These are phyloP conservation scores for Solanum chacoense DNA, from an alignment of 305 asterid genomes.

Conservation along the genomic window DNA sequence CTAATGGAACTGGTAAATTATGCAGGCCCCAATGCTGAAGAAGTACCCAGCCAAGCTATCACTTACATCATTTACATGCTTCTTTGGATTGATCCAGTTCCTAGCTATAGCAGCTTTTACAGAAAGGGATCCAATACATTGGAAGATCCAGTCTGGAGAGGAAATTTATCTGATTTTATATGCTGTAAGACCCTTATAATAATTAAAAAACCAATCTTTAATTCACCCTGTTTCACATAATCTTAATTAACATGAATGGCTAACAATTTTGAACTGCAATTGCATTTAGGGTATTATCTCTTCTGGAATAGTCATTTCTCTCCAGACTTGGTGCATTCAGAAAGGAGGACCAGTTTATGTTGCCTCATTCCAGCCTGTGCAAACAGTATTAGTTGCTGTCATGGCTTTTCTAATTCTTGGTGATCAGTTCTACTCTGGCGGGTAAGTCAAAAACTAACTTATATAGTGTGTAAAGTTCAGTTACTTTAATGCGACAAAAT, in stretches of 20 bases:
- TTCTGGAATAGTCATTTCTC: constrained; percentile 71
- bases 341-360: constrained; percentile 88
- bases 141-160: constrained; percentile 68
- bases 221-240: background rate
- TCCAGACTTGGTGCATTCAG: constrained; percentile 89
- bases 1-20: background rate
- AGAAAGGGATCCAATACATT: constrained; percentile 53
- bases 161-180: constrained; percentile 65
- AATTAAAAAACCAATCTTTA: background rate
- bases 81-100: constrained; percentile 76
- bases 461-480: background rate
- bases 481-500: background rate
- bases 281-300: constrained; percentile 62
- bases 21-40: constrained; percentile 77
- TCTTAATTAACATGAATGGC: background rate
- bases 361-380: constrained; percentile 88
- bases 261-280: background rate
- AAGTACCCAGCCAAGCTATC: constrained; percentile 89
- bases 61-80: constrained; percentile 71
- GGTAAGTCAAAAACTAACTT: constrained; percentile 25
- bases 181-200: constrained; percentile 33
- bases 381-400: constrained; percentile 68
- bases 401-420: constrained; percentile 71
- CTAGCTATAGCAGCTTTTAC: constrained; percentile 65
- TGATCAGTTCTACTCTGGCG: constrained; percentile 66